Base-by-base conservation (phyloP, 1,139 yeast species). In the Diutina siamensis region DNA sequence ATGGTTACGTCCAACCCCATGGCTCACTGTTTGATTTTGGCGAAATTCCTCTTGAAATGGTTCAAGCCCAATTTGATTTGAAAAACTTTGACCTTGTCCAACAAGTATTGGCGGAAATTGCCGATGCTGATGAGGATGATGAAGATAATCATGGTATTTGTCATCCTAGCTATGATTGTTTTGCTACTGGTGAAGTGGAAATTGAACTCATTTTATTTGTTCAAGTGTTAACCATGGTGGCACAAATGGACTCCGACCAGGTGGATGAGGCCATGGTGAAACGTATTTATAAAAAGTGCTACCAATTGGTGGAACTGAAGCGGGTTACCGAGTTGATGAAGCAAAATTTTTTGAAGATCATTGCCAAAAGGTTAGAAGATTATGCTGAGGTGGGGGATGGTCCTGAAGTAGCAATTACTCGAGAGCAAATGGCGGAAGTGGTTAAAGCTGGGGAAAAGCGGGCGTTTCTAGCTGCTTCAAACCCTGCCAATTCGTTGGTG, bases 21-120 rank as follows among this genome's bases (percentile, higher is more conserved):
- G 89, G 89, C 0, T 85, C 95, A 1, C 76, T 74, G 46, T 78
- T 68, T 57, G 97, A 92, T 58, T 83, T 85, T 54, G 96, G 83
- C 7, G 97, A 92, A 59, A 57, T 92, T 2, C 71, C 80, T 1
- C 50, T 80, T 44, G 45, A 51, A 0, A 55, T 57, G 3, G 67
- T 83, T 18, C 64, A 64, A 40, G 53, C 49, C 3, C 64, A 59
- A 38, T 70, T 71, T 45, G 50, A 64, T 1, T 52, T 56, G 41
- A 41, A 64, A 48, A 50, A 50, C 54, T 36, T 52, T 46, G 32
- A 32, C 44, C 48, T 44, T 15, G 51, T 62, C 13, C 51, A 71
- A 8, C 64, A 65, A 8, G 62, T 60, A 13, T 53, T 71, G 7
- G 50, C 69, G 13, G 54, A 57, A 7, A 50, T 63, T 2, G 51